Evolutionary conservation across 1,284 basidiomycete species (phyloP).

Genomic region (Filobasidium uniguttulatum): DNA sequence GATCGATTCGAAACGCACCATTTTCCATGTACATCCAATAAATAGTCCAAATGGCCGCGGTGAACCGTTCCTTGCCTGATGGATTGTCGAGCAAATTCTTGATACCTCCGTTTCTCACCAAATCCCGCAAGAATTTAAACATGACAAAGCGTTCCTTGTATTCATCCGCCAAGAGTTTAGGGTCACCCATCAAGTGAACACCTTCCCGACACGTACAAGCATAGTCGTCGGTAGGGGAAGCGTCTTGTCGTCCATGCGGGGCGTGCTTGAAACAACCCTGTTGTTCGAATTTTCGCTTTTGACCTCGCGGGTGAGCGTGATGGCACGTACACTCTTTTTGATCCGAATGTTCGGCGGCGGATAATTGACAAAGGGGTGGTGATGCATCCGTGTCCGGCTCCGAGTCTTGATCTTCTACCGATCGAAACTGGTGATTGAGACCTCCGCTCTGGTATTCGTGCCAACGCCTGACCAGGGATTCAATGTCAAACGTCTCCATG

Average conservation of each 20-base stretch:
- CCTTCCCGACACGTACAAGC: neutral
- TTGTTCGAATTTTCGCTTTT: neutral
- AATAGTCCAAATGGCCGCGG: constrained; percentile 35
- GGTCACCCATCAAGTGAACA: constrained; percentile 19
- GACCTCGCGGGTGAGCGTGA: no score
- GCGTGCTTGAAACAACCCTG: no score
- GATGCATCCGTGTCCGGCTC: no score
- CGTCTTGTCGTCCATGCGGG: neutral
- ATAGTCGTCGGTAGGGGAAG: neutral
- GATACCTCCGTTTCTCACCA: constrained; percentile 21
- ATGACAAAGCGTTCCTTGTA: constrained; percentile 29
- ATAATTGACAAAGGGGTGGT: no score
- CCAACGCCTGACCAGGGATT: constrained; percentile 28
- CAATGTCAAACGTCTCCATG: constrained; percentile 33
- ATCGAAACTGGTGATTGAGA: neutral
- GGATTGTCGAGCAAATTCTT: constrained; percentile 19
- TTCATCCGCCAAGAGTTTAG: constrained; percentile 29
- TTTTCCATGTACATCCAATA: constrained; percentile 39
- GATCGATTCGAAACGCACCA: no score
- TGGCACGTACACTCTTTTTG: no score
- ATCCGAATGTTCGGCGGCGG: no score
- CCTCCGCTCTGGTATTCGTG: constrained; percentile 5
- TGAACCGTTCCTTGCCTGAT: constrained; percentile 18
- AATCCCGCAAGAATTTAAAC: constrained; percentile 25
- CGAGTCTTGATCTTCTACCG: no score